Conservation (phyloP, 345 rosid species). For the Clarkia xantiana region DNA sequence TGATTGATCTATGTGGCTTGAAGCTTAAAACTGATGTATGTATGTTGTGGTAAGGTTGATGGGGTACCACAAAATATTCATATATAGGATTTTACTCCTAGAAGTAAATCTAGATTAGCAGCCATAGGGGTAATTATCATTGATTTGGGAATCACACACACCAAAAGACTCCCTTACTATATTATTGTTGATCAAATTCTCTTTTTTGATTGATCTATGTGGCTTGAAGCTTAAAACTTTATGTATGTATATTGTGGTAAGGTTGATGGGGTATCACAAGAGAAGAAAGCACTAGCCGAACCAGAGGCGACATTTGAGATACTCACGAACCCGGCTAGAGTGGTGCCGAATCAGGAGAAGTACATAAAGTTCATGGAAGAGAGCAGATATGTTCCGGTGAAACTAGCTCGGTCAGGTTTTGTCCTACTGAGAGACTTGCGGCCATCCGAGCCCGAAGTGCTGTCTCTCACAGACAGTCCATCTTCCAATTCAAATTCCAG, state of each 20-base stretch:
- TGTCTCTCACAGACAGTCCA: conserved; percentile 88
- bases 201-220: no score
- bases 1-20: no score
- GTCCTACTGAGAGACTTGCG: conserved; percentile 76
- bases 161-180: no score
- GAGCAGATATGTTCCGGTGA: conserved; percentile 87
- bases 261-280: conserved; percentile 57
- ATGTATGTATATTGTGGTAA: conserved; percentile 12
- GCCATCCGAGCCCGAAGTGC: conserved; percentile 69
- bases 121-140: no score
- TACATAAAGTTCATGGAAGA: conserved; percentile 65
- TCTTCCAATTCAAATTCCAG: conserved; percentile 36
- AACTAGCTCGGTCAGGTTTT: conserved; percentile 82
- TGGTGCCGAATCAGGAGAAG: conserved; percentile 90
- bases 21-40: no score
- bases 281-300: conserved; percentile 88
- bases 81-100: no score
- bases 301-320: conserved; percentile 43
- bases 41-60: no score
- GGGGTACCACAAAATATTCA: no score
- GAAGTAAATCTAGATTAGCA: no score
- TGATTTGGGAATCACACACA: no score
- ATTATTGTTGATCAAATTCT: no score
- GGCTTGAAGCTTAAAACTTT: no score
- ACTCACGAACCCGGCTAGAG: conserved; percentile 90